A percentile compares a stretch with the other conserved stretches of the same genome.
Conservation (phyloP, 805 yeast genomes). For the Ogataea haglerorum region DNA sequence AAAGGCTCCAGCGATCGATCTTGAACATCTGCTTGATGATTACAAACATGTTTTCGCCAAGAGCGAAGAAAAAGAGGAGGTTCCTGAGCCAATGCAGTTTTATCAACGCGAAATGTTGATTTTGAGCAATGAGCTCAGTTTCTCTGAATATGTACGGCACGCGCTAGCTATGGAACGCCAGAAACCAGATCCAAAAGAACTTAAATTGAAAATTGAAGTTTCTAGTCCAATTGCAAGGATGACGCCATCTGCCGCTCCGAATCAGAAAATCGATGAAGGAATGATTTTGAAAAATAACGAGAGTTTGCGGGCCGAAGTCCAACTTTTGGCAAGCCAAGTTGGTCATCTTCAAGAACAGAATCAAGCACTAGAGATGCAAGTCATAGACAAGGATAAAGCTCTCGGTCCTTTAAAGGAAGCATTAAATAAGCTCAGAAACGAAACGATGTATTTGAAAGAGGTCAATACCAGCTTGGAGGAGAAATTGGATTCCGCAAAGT, state of each 20-base stretch:
- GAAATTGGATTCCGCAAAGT: neutral
- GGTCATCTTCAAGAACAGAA: neutral
- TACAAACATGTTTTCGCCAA: slow-evolving; percentile 19
- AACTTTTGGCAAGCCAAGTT: neutral
- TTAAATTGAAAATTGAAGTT: slow-evolving; percentile 4
- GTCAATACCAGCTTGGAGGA: neutral
- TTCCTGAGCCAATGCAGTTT: slow-evolving; percentile 32
- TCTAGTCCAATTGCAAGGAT: neutral
- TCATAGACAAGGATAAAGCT: neutral
- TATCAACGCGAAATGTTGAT: slow-evolving; percentile 58
- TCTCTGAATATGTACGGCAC: slow-evolving; percentile 50
- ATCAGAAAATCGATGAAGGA: neutral
- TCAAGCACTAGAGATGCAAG: neutral
- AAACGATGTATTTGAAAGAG: neutral
- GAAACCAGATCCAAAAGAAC: slow-evolving; percentile 32
- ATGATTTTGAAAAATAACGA: neutral
- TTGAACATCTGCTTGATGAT: slow-evolving; percentile 15
- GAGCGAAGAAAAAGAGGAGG: slow-evolving; percentile 8
- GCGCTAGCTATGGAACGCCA: slow-evolving; percentile 21
- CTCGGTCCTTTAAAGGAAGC: slow-evolving; percentile 4
- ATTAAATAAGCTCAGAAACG: neutral
- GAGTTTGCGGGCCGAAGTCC: neutral
- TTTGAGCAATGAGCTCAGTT: slow-evolving; percentile 58
- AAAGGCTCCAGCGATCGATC: neutral
- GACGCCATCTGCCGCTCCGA: too few species aligned